Evolutionary conservation across 257 asterid genomes (phyloP).

Genomic region (Fraxinus americana): DNA sequence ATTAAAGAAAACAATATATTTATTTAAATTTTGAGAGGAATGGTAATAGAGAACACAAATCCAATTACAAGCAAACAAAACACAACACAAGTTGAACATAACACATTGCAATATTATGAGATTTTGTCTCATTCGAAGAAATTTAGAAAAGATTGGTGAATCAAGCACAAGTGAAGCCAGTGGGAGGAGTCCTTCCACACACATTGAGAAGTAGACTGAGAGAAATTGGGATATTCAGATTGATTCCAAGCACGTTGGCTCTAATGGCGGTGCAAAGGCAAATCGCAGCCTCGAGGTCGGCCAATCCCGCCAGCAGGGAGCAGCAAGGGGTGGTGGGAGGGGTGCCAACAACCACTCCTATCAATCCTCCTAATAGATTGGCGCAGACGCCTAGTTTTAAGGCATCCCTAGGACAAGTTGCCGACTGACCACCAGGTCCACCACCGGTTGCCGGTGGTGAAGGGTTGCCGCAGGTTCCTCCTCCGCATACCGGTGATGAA

Average conservation of each 20-base stretch:
- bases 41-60: not conserved
- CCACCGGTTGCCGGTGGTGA: not conserved
- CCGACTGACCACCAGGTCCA: not conserved
- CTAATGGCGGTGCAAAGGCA: slow-evolving; percentile 40
- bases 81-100: not conserved
- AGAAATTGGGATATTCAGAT: slow-evolving; percentile 26
- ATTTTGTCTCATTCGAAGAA: not conserved
- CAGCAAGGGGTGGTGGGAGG: slow-evolving; percentile 39
- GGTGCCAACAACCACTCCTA: slow-evolving; percentile 23
- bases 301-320: slow-evolving; percentile 29
- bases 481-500: too few species aligned
- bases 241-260: slow-evolving; percentile 34
- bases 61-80: not conserved
- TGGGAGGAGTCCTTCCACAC: slow-evolving; percentile 23
- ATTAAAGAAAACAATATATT: not conserved
- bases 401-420: slow-evolving; percentile 31
- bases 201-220: slow-evolving; percentile 26
- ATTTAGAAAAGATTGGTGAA: not conserved
- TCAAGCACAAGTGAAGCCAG: slow-evolving; percentile 32
- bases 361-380: slow-evolving; percentile 26
- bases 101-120: not conserved
- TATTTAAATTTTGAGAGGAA: not conserved
- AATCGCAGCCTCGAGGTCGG: slow-evolving; percentile 29
- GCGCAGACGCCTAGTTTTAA: slow-evolving; percentile 39
- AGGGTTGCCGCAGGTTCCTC: too few species aligned